These are phyloP conservation scores for Populus deltoides DNA, from an alignment of 345 rosid genomes.

Conservation along the genomic window DNA sequence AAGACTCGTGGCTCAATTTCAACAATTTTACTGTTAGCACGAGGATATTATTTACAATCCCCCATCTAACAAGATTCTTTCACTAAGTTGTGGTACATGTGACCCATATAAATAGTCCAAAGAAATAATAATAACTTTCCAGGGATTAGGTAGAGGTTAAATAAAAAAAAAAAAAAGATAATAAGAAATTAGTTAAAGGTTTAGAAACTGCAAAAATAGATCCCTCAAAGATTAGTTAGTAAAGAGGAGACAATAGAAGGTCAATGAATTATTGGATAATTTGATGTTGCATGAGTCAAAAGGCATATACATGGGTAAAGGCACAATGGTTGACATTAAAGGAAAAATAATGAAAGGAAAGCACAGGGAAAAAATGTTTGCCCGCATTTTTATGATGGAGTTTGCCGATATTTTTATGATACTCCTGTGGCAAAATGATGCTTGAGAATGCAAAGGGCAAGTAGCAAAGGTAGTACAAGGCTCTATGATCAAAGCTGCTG, in stretches of 20 bases:
- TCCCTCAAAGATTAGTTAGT: neutral
- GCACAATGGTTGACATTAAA: neutral
- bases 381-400: neutral
- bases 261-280: neutral
- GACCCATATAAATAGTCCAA: neutral
- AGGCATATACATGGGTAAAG: neutral
- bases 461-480: neutral
- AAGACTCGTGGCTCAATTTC: slow-evolving; percentile 2
- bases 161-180: too few relatives aligned
- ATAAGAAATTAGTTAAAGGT: too few relatives aligned
- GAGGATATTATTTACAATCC: neutral
- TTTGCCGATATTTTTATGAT: too few relatives aligned
- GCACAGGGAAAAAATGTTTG: neutral
- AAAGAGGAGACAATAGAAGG: neutral
- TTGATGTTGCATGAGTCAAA: neutral
- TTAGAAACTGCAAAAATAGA: neutral
- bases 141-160: neutral
- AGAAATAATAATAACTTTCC: neutral
- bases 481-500: neutral
- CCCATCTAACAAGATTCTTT: neutral
- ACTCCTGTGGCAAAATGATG: too few relatives aligned
- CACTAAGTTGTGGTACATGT: neutral
- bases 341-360: neutral
- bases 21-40: neutral
- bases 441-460: neutral